Base-by-base conservation (phyloP, 202 grass and related monocot genomes). In the Dendrocalamus latiflorus region DNA sequence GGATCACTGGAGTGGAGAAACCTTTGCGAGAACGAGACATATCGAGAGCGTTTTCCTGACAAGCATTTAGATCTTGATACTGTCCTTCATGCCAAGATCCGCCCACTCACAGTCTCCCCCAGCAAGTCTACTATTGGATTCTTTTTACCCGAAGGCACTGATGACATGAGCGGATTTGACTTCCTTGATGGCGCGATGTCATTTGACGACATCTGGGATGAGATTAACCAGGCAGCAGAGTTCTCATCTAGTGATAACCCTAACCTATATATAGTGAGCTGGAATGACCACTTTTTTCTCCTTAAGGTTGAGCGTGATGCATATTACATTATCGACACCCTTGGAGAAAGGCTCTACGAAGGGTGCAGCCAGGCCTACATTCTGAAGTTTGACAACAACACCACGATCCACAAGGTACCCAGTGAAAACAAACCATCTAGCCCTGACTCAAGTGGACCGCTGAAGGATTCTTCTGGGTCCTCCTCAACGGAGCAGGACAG, bases 21-120 rank as follows among this genome's bases (percentile, higher is more conserved):
- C 25, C 91, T 99, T 44, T 96, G 91, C 0, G 67, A 87, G 42
- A 76, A 90, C 2, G 26, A 86, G 65, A 79, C 77, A 12, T 91
- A 90, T 18, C 84, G 33, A 65, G 89, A 89, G 33, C 58, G 49
- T 16, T 99, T 99, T 77, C 81, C 85, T 38, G 96, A 99, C 75
- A 90, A 91, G 77, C 96, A 99, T 22, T 96, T 99, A 24, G 96
- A 99, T 84, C 96, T 99, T 33, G 91, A 99, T 15, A 99, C 96
- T 17, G 91, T 99, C 41, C 88, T 99, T 68, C 63, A 86, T 69
- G 91, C 93, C 75, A 84, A 89, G 50, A 89, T 93, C 75, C 83
- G 77, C 26, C 85, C 89, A 24, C 76, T 99, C 37, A 56, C 28
- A 9, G 87, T 91, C 14, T 57, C 77, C 55, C 81, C 83, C 10